phyloP scores from a whole-genome alignment of 768 basidiomycete genomes.

The Royoungia palumana region DNA sequence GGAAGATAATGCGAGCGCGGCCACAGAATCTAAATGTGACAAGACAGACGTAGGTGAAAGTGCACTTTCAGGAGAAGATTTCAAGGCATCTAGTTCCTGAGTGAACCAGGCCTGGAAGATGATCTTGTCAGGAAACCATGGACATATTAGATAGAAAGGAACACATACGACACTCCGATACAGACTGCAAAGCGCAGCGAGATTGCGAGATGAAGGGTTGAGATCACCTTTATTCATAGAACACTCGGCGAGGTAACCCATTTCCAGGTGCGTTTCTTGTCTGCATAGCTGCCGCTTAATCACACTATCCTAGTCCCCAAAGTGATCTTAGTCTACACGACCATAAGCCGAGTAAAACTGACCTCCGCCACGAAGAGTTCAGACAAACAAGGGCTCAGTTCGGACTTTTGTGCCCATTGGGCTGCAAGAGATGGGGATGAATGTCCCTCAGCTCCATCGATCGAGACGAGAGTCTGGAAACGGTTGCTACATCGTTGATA shows the following conservation, averaged over 20 bases:
- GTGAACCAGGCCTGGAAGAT: constrained; percentile 77
- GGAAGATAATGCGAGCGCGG: constrained; percentile 41
- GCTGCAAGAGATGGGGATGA: constrained; percentile 53
- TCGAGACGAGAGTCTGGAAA: constrained; percentile 70
- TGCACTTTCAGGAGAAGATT: constrained; percentile 49
- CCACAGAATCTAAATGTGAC: constrained; percentile 46
- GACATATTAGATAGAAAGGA: neutral
- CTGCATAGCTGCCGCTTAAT: constrained; percentile 57
- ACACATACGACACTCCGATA: constrained; percentile 81
- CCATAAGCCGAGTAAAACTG: constrained; percentile 22
- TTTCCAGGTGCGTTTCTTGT: constrained; percentile 80
- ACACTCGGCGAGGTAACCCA: constrained; percentile 56
- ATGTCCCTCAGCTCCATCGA: constrained; percentile 39
- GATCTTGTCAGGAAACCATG: constrained; percentile 9
- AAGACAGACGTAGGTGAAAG: constrained; percentile 48
- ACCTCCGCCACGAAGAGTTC: constrained; percentile 60
- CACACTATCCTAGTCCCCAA: constrained; percentile 35
- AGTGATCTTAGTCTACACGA: constrained; percentile 1
- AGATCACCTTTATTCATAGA: constrained; percentile 61
- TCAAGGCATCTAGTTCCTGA: constrained; percentile 63
- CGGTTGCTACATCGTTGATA: constrained; percentile 91
- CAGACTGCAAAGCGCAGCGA: constrained; percentile 72
- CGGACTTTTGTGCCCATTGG: constrained; percentile 82
- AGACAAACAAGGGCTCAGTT: constrained; percentile 69
- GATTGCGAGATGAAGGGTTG: constrained; percentile 64